Evolutionary conservation across 2,329 filamentous ascomycete genomes (phyloP), one percentile per base, ranked within the genome.

Genomic region (Epicoccum nigrum): DNA sequence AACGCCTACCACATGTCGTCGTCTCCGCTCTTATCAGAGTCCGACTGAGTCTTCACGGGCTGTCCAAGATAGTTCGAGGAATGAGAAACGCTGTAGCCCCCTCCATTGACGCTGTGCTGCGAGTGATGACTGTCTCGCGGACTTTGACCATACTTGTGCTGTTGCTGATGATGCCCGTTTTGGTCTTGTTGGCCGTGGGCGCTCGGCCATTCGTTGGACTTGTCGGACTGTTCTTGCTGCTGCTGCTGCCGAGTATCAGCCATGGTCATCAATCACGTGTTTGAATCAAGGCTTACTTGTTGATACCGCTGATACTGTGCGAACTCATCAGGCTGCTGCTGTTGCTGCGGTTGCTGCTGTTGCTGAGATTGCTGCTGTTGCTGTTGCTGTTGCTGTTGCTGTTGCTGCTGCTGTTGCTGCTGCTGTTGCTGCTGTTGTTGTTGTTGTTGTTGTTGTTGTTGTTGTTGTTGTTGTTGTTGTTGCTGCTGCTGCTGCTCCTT

Each of bases 401-500:
- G 50, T 9, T 49, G 46, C 20, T 39, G 35, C 16, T 41, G 42
- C 20, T 48, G 48, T 20, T 53, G 59, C 27, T 50, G 56, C 3
- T 48, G 58, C 9, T 58, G 53, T 5, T 58, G 54, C 6, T 42
- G 45, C 12, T 45, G 53, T 16, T 42, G 54, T 13, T 51, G 51
- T 7, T 44, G 44, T 15, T 44, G 46, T 12, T 54, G 59, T 19
- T 51, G 55, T 3, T 49, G 59, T 7, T 60, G 58, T 7, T 40
- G 45, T 8, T 50, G 52, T 12, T 33, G 77, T 67, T 83, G 83
- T 67, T 88, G 85, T 16, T 45, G 57, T 34, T 74, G 70, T 45
- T 77, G 72, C 30, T 77, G 71, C 51, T 70, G 65, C 44, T 72
- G 65, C 45, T 71, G 66, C 34, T 67, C 55, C 61, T 73, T 58